phyloP scores from a whole-genome alignment of 2,329 filamentous ascomycete species.

The Penicillium brevicompactum region DNA sequence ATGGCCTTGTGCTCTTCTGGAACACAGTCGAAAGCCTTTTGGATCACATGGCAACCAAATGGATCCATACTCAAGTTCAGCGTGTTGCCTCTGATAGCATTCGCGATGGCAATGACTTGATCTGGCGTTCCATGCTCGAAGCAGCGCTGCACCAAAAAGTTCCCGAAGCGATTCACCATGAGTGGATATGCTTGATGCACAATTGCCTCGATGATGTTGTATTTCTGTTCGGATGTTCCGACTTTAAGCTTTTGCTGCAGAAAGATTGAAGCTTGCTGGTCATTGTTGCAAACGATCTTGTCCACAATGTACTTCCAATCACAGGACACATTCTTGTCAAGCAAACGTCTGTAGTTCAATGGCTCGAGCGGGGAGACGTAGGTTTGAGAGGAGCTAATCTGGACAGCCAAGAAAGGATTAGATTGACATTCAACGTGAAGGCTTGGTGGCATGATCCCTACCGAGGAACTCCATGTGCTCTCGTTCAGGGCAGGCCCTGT shows the following conservation, averaged over 20 bases:
- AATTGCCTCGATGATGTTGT: constrained; percentile 94
- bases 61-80: constrained; percentile 96
- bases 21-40: constrained; percentile 97
- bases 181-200: constrained; percentile 90
- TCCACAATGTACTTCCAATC: constrained; percentile 99
- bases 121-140: constrained; percentile 97
- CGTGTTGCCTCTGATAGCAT: constrained; percentile 91
- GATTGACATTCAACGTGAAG: not conserved
- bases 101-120: constrained; percentile 91
- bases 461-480: constrained; percentile 49
- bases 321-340: constrained; percentile 94
- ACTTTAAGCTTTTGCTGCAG: constrained; percentile 98
- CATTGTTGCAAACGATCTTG: constrained; percentile 99
- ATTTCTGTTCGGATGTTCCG: constrained; percentile 91
- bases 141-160: constrained; percentile 97
- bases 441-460: constrained; percentile 45
- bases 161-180: constrained; percentile 98
- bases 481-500: constrained; percentile 50
- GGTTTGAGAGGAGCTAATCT: constrained; percentile 61
- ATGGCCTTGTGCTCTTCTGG: constrained; percentile 96
- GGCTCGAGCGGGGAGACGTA: constrained; percentile 88
- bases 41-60: constrained; percentile 96
- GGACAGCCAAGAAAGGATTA: constrained; percentile 23
- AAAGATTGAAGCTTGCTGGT: constrained; percentile 98
- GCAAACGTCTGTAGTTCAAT: constrained; percentile 90